Percentiles rank a stretch among this genome's conserved stretches.
phyloP scores from a whole-genome alignment of 2,329 filamentous ascomycete genomes.

The Nemania abortiva region DNA sequence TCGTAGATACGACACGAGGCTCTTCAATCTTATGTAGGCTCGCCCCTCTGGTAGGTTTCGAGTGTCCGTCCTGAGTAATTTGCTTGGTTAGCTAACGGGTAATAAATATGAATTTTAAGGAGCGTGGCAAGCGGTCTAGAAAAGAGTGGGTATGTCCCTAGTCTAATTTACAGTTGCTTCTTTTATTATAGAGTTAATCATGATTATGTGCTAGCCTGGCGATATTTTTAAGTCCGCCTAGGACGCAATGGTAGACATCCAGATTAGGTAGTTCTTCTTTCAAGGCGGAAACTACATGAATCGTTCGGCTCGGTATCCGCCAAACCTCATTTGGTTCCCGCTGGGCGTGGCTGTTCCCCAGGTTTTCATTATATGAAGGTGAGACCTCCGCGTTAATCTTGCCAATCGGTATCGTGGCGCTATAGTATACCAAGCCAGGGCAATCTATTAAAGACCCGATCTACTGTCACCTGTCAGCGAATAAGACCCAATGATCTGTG shows the following conservation, averaged over 20 bases:
- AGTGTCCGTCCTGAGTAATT: background rate
- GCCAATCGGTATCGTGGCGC: conserved; percentile 11
- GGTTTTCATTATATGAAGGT: conserved; percentile 31
- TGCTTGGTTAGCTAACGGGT: background rate
- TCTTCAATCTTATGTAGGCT: background rate
- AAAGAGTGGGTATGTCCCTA: background rate
- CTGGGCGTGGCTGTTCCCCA: conserved; percentile 23
- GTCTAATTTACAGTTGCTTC: background rate
- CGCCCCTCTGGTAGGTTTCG: no score
- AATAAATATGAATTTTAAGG: background rate
- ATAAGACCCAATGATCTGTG: conserved; percentile 26
- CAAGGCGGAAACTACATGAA: background rate
- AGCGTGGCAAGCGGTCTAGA: background rate
- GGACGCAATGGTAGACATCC: background rate
- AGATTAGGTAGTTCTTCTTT: background rate
- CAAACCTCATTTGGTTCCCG: conserved; percentile 20
- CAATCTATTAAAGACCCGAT: conserved; percentile 25
- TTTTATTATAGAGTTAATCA: background rate
- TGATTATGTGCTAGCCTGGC: background rate
- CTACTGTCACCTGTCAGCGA: conserved; percentile 17
- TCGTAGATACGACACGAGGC: no score
- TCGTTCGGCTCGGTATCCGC: conserved; percentile 23
- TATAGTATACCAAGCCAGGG: conserved; percentile 13
- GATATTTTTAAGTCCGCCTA: background rate
- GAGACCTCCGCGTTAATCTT: conserved; percentile 18